phyloP scores from a whole-genome alignment of 371 early-diverging fungal genomes.

The Saksenaea oblongispora region DNA sequence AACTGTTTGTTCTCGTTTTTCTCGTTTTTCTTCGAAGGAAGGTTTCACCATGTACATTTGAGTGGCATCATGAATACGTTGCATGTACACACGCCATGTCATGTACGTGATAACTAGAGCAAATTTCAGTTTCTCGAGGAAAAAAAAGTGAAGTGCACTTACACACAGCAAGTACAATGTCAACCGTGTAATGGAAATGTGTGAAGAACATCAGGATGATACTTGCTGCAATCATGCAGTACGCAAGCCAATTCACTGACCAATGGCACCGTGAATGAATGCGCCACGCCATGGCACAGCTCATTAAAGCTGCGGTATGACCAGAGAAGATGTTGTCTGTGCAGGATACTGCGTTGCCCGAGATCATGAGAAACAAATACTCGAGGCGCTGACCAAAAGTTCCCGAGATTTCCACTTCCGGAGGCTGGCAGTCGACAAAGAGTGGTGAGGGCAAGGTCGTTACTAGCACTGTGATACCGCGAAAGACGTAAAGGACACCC shows the following conservation, averaged over 20 bases:
- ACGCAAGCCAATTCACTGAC: conserved; percentile 52
- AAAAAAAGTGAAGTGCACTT: too few relatives aligned
- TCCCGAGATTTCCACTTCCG: conserved; percentile 30
- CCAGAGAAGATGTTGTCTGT: conserved; percentile 80
- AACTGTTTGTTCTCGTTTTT: conserved; percentile 14
- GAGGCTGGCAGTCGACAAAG: conserved; percentile 47
- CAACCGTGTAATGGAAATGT: conserved; percentile 72
- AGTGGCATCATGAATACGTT: conserved; percentile 29
- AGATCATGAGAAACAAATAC: conserved; percentile 26
- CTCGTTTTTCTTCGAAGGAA: conserved; percentile 22
- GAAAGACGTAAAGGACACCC: conserved; percentile 56
- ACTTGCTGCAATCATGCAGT: conserved; percentile 49
- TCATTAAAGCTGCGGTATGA: conserved; percentile 66
- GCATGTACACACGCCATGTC: conserved; percentile 37
- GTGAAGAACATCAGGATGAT: conserved; percentile 63
- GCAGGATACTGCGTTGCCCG: conserved; percentile 53
- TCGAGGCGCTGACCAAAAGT: conserved; percentile 26
- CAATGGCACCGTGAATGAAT: conserved; percentile 60
- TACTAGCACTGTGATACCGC: conserved; percentile 63
- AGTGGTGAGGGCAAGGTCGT: conserved; percentile 72
- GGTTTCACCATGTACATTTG: conserved; percentile 30
- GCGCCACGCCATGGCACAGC: conserved; percentile 62
- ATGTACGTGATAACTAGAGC: conserved; percentile 34
- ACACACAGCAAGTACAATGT: conserved; percentile 70
- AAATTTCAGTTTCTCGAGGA: neutral